Evolutionary conservation across 2,329 filamentous ascomycete species (phyloP).

Genomic region (Ceratocystis destructans): DNA sequence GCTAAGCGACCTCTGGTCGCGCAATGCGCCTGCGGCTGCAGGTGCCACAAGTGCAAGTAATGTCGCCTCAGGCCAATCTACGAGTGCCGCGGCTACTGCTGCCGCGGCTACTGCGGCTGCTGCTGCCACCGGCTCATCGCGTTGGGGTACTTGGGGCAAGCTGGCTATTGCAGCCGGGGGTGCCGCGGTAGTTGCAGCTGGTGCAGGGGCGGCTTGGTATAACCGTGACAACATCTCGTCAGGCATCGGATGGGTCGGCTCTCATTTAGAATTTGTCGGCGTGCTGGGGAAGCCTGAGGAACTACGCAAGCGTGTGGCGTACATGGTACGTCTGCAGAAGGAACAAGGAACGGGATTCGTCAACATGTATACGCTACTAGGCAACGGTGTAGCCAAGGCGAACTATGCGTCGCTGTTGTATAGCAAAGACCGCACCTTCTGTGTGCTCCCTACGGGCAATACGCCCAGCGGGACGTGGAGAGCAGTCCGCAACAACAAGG

Average conservation of each 20-base stretch:
- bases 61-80: neutral
- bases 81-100: constrained; percentile 18
- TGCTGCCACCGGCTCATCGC: constrained; percentile 22
- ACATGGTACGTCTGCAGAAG: constrained; percentile 48
- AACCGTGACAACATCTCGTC: constrained; percentile 67
- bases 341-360: constrained; percentile 62
- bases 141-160: constrained; percentile 72
- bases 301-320: constrained; percentile 57
- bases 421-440: constrained; percentile 57
- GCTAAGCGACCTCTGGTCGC: constrained; percentile 52
- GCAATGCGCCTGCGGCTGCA: constrained; percentile 26
- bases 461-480: constrained; percentile 44
- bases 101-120: constrained; percentile 27
- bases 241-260: constrained; percentile 69
- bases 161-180: constrained; percentile 78
- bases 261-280: constrained; percentile 86
- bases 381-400: constrained; percentile 43
- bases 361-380: constrained; percentile 78
- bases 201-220: constrained; percentile 71
- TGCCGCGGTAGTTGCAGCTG: constrained; percentile 66
- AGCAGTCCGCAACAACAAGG: constrained; percentile 63
- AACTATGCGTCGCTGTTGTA: constrained; percentile 16
- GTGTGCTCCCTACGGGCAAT: constrained; percentile 55
- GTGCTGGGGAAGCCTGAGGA: constrained; percentile 77
- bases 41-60: constrained; percentile 26